Percentiles rank a stretch among this genome's conserved stretches.
Conservation (phyloP, 345 rosid species). For the Theobroma cacao region DNA sequence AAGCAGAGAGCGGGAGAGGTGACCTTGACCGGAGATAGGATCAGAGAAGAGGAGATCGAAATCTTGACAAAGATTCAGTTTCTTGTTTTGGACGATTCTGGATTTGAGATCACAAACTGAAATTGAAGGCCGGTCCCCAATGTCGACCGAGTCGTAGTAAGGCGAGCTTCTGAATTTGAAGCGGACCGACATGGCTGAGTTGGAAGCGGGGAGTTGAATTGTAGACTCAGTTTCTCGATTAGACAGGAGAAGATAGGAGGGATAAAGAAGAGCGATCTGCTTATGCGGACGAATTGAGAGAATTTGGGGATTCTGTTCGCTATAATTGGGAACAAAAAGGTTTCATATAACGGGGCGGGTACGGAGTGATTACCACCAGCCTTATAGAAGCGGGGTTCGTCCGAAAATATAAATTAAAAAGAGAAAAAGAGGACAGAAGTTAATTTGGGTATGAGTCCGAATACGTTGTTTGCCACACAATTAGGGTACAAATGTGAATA, state of each 20-base stretch:
- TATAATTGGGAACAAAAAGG: neutral
- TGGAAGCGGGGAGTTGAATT: slow-evolving; percentile 9
- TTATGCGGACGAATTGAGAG: neutral
- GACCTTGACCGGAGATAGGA: slow-evolving; percentile 37
- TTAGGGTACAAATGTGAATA: too few species aligned
- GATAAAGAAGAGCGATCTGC: neutral
- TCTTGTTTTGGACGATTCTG: slow-evolving; percentile 28
- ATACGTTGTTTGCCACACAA: too few species aligned
- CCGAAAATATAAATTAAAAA: too few species aligned
- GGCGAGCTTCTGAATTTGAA: slow-evolving; percentile 43
- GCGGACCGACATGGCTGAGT: slow-evolving; percentile 33
- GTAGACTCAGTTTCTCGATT: neutral
- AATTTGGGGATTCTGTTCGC: slow-evolving; percentile 8
- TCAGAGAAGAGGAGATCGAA: slow-evolving; percentile 40
- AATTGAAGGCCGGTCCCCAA: slow-evolving; percentile 35
- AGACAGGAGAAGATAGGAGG: neutral
- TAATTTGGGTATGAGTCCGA: too few species aligned
- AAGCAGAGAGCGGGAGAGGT: neutral
- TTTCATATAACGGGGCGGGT: neutral
- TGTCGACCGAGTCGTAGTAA: slow-evolving; percentile 34
- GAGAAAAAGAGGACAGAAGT: too few species aligned
- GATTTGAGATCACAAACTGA: slow-evolving; percentile 42
- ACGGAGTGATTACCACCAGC: too few species aligned
- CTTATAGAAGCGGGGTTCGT: too few species aligned
- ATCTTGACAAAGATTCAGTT: slow-evolving; percentile 33